Percentiles rank a stretch among this genome's conserved stretches.
These are phyloP conservation scores for Brassica balearica DNA, from an alignment of 441 rosid genomes.

Conservation along the genomic window DNA sequence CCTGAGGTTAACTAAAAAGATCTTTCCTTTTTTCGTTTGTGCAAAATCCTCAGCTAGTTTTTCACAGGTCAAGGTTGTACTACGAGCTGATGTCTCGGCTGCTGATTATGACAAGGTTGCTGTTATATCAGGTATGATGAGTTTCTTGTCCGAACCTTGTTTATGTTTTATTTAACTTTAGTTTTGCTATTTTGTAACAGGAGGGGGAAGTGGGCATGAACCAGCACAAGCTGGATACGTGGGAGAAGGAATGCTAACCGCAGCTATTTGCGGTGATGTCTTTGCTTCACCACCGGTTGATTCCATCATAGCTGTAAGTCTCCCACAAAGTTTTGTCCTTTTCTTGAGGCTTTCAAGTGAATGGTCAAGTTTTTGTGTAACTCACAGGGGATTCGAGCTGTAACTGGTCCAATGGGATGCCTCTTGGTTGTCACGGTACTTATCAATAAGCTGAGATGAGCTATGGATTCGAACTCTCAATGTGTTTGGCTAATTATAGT, in stretches of 20 bases:
- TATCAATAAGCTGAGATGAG: slow-evolving; percentile 11
- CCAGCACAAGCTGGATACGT: slow-evolving; percentile 98
- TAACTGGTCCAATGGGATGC: slow-evolving; percentile 96
- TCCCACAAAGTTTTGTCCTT: slow-evolving; percentile 14
- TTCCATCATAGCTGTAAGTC: slow-evolving; percentile 88
- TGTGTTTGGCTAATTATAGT: slow-evolving; percentile 19
- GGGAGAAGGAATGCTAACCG: slow-evolving; percentile 99
- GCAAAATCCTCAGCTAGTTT: neutral
- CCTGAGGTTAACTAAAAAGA: slow-evolving; percentile 65
- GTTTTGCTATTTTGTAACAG: slow-evolving; percentile 46
- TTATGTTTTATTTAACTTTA: neutral
- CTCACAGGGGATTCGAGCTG: slow-evolving; percentile 93
- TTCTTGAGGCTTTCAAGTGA: slow-evolving; percentile 24
- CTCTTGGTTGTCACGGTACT: slow-evolving; percentile 87
- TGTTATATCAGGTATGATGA: slow-evolving; percentile 74
- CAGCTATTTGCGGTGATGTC: slow-evolving; percentile 92
- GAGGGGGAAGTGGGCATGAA: slow-evolving; percentile 99
- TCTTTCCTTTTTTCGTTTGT: neutral
- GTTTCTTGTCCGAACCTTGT: neutral
- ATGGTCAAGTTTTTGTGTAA: slow-evolving; percentile 30
- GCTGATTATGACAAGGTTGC: slow-evolving; percentile 78
- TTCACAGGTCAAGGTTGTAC: slow-evolving; percentile 70
- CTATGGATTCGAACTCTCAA: neutral
- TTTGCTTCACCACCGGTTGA: slow-evolving; percentile 95
- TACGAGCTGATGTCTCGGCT: slow-evolving; percentile 85